phyloP scores from a whole-genome alignment of 2,329 filamentous ascomycete species.

The Geosmithia morbida region DNA sequence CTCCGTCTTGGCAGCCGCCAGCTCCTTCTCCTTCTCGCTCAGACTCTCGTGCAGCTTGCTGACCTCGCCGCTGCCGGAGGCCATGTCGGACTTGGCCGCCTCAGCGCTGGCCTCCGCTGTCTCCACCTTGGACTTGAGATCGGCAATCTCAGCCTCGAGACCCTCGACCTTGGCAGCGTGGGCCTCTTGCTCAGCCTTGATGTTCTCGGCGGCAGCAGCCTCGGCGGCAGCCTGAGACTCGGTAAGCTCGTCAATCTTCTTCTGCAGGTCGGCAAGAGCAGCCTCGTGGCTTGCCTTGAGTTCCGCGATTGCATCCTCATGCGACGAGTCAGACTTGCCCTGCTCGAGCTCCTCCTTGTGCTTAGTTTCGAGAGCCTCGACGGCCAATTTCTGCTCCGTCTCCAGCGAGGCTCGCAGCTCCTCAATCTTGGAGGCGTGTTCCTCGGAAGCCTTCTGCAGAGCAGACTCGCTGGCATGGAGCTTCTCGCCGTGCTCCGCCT shows the following conservation, averaged over 20 bases:
- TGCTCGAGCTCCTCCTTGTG: slow-evolving; percentile 35
- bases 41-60: slow-evolving; percentile 23
- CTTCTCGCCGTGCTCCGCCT: slow-evolving; percentile 18
- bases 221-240: slow-evolving; percentile 30
- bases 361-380: slow-evolving; percentile 36
- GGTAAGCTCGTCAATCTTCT: slow-evolving; percentile 37
- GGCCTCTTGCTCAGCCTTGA: slow-evolving; percentile 28
- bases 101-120: slow-evolving; percentile 29
- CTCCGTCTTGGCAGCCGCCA: slow-evolving; percentile 26
- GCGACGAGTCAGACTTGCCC: slow-evolving; percentile 26
- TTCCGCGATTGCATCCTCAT: slow-evolving; percentile 33
- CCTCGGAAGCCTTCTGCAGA: slow-evolving; percentile 23
- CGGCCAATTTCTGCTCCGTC: slow-evolving; percentile 31
- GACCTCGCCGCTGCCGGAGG: slow-evolving; percentile 25
- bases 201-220: slow-evolving; percentile 26
- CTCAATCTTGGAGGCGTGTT: slow-evolving; percentile 34
- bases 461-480: slow-evolving; percentile 16
- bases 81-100: slow-evolving; percentile 26
- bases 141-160: slow-evolving; percentile 36
- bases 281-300: slow-evolving; percentile 35
- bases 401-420: slow-evolving; percentile 32
- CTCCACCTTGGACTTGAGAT: slow-evolving; percentile 32
- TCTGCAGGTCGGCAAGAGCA: slow-evolving; percentile 32
- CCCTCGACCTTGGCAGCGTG: slow-evolving; percentile 29
- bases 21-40: slow-evolving; percentile 27